These are phyloP conservation scores for Carpinus viminea DNA, from an alignment of 306 rosid species.

Conservation along the genomic window DNA sequence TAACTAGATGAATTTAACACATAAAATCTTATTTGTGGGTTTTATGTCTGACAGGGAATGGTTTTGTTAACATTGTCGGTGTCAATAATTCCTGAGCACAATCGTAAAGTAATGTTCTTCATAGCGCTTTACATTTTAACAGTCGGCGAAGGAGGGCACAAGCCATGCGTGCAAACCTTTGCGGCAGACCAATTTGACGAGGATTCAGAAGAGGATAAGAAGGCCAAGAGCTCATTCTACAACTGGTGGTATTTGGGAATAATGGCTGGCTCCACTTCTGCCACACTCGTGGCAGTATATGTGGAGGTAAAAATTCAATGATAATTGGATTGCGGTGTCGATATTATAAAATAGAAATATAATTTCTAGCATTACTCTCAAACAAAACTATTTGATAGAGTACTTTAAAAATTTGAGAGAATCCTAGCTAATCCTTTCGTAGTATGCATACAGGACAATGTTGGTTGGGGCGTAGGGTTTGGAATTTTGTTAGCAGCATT, in stretches of 20 bases:
- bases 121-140: slow-evolving; percentile 54
- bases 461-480: slow-evolving; percentile 43
- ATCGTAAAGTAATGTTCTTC: slow-evolving; percentile 36
- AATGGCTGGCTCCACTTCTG: slow-evolving; percentile 45
- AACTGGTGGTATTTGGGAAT: slow-evolving; percentile 77
- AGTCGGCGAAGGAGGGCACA: slow-evolving; percentile 72
- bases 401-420: too few relatives aligned
- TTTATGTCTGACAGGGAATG: slow-evolving; percentile 42
- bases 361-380: too few relatives aligned
- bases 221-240: slow-evolving; percentile 66
- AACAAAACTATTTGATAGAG: too few relatives aligned
- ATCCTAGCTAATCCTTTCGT: too few relatives aligned
- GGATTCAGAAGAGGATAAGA: slow-evolving; percentile 46
- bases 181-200: slow-evolving; percentile 83
- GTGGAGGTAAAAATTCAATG: slow-evolving; percentile 39
- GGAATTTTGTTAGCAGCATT: slow-evolving; percentile 34
- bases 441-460: slow-evolving; percentile 34
- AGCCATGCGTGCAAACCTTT: slow-evolving; percentile 75
- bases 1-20: too few relatives aligned
- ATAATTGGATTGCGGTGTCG: too few relatives aligned
- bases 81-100: slow-evolving; percentile 26
- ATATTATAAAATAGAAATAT: too few relatives aligned
- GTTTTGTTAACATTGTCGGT: slow-evolving; percentile 49
- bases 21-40: not conserved
- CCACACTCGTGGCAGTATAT: slow-evolving; percentile 44